Conservation (phyloP, 371 early-diverging fungal genomes). For the Massospora cicadina region DNA sequence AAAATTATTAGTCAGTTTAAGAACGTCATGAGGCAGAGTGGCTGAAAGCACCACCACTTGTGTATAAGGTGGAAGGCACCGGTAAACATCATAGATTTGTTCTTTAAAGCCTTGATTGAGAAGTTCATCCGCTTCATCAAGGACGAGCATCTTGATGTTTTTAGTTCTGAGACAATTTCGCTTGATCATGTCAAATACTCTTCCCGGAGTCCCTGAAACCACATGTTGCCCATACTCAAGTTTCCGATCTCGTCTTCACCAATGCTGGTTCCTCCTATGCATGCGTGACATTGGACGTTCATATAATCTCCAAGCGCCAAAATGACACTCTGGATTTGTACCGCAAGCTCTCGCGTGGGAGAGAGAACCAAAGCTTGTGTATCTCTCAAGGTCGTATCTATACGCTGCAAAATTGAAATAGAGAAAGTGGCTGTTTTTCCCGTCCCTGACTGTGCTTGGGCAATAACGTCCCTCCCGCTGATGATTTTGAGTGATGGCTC, state of each 20-base stretch:
- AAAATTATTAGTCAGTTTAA: constrained; percentile 94
- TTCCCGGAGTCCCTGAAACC: constrained; percentile 98
- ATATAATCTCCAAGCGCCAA: constrained; percentile 84
- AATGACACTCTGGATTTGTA: constrained; percentile 90
- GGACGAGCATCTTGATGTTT: constrained; percentile 88
- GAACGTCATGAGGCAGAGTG: constrained; percentile 92
- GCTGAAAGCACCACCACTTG: constrained; percentile 98
- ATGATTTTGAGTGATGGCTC: constrained; percentile 92
- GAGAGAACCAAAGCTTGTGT: constrained; percentile 96
- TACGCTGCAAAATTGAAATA: constrained; percentile 88
- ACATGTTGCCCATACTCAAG: constrained; percentile 83
- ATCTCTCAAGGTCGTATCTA: constrained; percentile 64
- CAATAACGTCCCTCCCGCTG: constrained; percentile 90
- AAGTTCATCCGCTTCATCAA: constrained; percentile 99
- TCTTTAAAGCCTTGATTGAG: constrained; percentile 96
- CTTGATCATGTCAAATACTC: constrained; percentile 98
- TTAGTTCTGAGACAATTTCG: constrained; percentile 69
- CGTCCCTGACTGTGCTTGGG: constrained; percentile 99
- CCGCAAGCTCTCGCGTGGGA: constrained; percentile 98
- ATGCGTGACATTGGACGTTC: constrained; percentile 85
- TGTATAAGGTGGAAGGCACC: constrained; percentile 72
- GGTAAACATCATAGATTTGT: constrained; percentile 96
- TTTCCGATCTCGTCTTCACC: constrained; percentile 79
- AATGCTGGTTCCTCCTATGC: constrained; percentile 93
- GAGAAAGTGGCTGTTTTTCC: constrained; percentile 99